Base-by-base conservation (phyloP, 2,329 filamentous ascomycete genomes). In the Trichoderma gracile region DNA sequence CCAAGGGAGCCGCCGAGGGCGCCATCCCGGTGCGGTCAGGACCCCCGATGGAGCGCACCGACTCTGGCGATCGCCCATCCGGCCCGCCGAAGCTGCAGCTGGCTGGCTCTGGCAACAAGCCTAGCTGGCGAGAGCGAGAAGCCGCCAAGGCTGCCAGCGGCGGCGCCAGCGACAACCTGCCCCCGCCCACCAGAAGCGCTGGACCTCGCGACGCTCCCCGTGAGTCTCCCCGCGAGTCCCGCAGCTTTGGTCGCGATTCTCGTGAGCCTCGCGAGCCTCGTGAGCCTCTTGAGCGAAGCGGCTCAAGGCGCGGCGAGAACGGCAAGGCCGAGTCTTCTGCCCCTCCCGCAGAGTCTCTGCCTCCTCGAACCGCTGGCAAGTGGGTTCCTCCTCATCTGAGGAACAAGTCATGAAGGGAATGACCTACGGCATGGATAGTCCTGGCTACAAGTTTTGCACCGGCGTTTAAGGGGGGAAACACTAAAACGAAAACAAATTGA, bases 101-200 rank as follows among this genome's bases (percentile, higher is more conserved):
- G 61, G 78, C 84, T 66, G 85, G 86, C 68, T 80, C 75, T 73
- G 84, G 85, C 69, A 81, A 75, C 74, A 89, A 87, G 79, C 81
- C 86, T 62, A 86, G 83, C 71, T 93, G 90, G 90, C 87, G 90
- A 75, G 89, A 92, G 38, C 88, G 89, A 71, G 85, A 92, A 77
- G 86, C 85, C 57, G 78, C 81, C 66, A 82, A 71, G 71, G 74
- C 72, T 58, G 74, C 76, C 63, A 72, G 75, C 40, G 54, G 54
- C 19, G 61, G 53, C 45, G 71, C 76, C 12, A 71, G 73, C 54
- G 70, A 66, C 25, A 38, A 45, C 40, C 56, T 42, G 8, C 56
- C 65, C 14, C 62, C 65, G 19, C 54, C 60, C 6, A 30, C 62
- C 17, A 62, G 63, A 56, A 50, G 55, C 21, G 33, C 63, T n/a